These are phyloP conservation scores for Quercus ilex DNA, from an alignment of 306 rosid genomes.

Conservation along the genomic window DNA sequence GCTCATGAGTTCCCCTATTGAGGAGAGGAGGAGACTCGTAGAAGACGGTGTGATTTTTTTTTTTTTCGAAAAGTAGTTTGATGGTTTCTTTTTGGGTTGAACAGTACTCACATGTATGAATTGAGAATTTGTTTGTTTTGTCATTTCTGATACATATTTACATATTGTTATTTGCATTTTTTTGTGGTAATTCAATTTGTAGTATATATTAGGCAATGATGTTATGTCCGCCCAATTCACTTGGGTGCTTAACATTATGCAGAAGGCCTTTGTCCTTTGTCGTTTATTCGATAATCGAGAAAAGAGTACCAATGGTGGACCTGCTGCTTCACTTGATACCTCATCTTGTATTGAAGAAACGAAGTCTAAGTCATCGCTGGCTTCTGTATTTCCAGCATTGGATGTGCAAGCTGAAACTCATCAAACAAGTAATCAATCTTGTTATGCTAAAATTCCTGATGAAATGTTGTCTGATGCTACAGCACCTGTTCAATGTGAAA, in stretches of 20 bases:
- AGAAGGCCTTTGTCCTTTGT: constrained; percentile 84
- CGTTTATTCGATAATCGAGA: constrained; percentile 80
- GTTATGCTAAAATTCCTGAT: background rate
- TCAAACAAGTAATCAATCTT: background rate
- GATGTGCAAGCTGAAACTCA: constrained; percentile 38
- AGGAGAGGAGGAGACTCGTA: too few relatives aligned
- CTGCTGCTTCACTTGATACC: constrained; percentile 40
- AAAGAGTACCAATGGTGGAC: constrained; percentile 61
- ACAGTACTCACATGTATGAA: too few relatives aligned
- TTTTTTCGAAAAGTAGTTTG: too few relatives aligned
- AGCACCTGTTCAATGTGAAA: background rate
- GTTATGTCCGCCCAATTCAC: background rate
- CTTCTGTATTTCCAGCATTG: constrained; percentile 41
- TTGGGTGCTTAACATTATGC: constrained; percentile 22
- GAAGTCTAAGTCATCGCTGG: constrained; percentile 34
- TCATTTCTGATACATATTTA: background rate
- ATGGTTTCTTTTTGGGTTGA: too few relatives aligned
- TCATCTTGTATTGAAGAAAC: constrained; percentile 50
- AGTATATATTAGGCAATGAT: constrained; percentile 6
- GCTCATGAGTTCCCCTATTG: too few relatives aligned
- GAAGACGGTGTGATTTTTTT: too few relatives aligned
- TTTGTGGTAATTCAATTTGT: background rate
- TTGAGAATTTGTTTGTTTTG: too few relatives aligned
- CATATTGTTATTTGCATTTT: background rate
- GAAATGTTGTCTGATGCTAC: constrained; percentile 2